Evolutionary conservation across 305 asterid species (phyloP), one percentile per base, ranked within the genome.

Genomic region (Fraxinus baroniana): DNA sequence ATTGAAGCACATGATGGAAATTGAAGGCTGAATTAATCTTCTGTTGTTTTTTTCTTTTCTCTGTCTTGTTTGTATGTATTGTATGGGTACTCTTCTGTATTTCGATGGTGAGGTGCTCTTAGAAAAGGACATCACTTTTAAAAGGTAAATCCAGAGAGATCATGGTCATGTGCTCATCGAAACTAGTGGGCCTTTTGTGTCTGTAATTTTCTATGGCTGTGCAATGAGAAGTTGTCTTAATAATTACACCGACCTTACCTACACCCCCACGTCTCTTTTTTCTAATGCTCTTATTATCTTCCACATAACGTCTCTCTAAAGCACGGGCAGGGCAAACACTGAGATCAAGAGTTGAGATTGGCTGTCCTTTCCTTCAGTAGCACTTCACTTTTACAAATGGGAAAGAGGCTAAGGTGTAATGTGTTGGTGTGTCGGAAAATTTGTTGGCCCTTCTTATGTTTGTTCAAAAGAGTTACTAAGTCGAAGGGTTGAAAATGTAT

Each of bases 11-110:
- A 64, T 79, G 41, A 57, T 9, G 70, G 64, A 70, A 5, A 70
- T 30, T 60, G 24, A 80, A 84, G 76, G 24, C 12, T 73, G 10
- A 71, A 76, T 76, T 10, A 52, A 6, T 55, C 52, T 10, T 20
- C 17, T 32, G 36, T 70, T 76, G 57, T 77, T 32, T 74, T 74
- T 79, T 74, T 7, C 78, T 9, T 57, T 84, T 84, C 15, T 37
- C 55, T 74, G 5, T 44, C 68, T 64, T 81, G 64, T 3, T 49
- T 68, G 36, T 46, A n/a, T 64, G 74, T 82, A 22, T 57, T 64
- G 62, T 55, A 57, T 77, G 78, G 55, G 71, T 10, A 49, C 70
- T 13, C 28, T 2, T 78, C 7, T 62, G 10, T 68, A 7, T 66
- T 57, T 9, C 39, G 32, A 72, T 46, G 0, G 17, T 49, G 52